Evolutionary conservation across 2,329 filamentous ascomycete genomes (phyloP), one percentile per base, ranked within the genome.

Genomic region (Westerdykella aurantiaca): DNA sequence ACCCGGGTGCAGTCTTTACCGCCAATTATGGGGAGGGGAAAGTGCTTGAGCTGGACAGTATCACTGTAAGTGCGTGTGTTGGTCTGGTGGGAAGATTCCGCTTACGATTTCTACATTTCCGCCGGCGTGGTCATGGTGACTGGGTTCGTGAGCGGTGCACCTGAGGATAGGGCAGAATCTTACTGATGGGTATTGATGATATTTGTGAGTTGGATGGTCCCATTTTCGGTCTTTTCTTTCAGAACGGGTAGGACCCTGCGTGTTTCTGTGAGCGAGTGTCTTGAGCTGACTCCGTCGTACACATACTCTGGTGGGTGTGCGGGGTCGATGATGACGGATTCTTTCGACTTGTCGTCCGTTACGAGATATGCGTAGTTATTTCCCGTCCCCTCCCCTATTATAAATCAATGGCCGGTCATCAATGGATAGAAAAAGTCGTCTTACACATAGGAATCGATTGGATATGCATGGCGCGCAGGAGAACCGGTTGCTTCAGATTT

Each of bases 171-270:
- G 3, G 29, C 33, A 13, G 29, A 31, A 18, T 69, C 86, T 69
- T 73, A 95, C 90, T 97, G 91, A 62, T 98, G 93, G 1, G 93
- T 98, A 64, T 98, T 98, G 59, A 97, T 83, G 62, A 98, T 95
- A 39, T 83, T 86, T 18, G 79, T 89, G 49, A 98, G 72, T 56
- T 94, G 90, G 61, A 95, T 88, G 55, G 80, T 79, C 13, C 85
- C 83, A 17, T 74, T 71, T 34, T 81, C 70, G 5, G 87, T 83
- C 47, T 86, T 82, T 52, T 89, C 77, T 64, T 91, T 83, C 41
- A 98, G 70, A 9, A 77, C 73, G 11, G 81, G 80, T 3, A 78
- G 65, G 4, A 84, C 81, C 55, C 81, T 83, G 38, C 44, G 18
- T 31, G 35, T 34, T 16, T 38, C 41, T 14, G 31, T 37, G 34